Conservation (phyloP, 75 land plant species). For the Azolla pinnata region DNA sequence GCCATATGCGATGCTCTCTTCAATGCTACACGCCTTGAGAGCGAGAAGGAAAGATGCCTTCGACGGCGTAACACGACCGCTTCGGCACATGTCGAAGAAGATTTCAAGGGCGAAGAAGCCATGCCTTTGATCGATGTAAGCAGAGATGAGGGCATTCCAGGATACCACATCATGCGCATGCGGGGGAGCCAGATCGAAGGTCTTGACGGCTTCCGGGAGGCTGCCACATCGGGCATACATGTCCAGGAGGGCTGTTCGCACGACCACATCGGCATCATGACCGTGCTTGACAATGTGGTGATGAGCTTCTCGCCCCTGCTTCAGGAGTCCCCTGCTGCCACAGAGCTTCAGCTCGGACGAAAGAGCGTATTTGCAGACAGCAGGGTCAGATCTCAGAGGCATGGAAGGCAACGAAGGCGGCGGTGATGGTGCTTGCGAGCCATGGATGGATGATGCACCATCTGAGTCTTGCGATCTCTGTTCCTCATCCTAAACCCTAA, state of each 20-base stretch:
- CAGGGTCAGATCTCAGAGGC: no score
- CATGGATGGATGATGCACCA: no score
- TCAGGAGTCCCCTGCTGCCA: background rate
- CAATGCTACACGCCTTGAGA: background rate
- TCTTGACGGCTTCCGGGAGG: background rate
- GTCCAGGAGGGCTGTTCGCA: slow-evolving; percentile 5
- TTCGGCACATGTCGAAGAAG: background rate
- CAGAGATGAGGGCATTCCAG: slow-evolving; percentile 9
- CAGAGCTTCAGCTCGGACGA: background rate
- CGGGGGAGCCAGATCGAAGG: background rate
- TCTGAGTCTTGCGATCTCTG: no score
- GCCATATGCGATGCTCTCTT: slow-evolving; percentile 1
- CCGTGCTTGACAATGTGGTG: background rate
- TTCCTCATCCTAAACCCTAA: no score
- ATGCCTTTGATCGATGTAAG: background rate
- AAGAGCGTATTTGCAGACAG: background rate
- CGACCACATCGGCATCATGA: background rate
- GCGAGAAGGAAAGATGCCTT: background rate
- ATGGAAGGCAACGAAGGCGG: no score
- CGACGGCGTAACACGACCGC: background rate
- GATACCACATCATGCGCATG: slow-evolving; percentile 1
- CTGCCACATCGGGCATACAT: slow-evolving; percentile 9
- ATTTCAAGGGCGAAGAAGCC: background rate
- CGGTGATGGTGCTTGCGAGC: no score
- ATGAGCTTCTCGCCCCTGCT: background rate